Base-by-base conservation (phyloP, 805 yeast species). In the Candida germanica region DNA sequence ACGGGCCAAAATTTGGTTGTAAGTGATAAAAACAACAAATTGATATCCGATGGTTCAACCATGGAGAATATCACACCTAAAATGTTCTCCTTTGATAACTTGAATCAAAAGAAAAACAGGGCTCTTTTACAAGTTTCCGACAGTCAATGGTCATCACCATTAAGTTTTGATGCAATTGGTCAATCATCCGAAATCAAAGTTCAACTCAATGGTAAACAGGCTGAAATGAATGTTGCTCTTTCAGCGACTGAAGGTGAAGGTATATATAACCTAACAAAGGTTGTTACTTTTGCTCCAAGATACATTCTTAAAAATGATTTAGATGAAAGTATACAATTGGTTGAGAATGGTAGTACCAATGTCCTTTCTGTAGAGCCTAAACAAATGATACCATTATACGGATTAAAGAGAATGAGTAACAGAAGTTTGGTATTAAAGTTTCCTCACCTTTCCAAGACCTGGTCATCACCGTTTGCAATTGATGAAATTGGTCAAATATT, bases 131-230 rank as follows among this genome's bases (percentile, higher is more conserved):
- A 74, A 41, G 69, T 86, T 14, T 83, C 75, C 0, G 85, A 83
- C 36, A 82, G 95, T 0, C 67, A 69, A 5, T 75, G 85, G 75
- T 83, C 96, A 45, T 55, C 66, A 1, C 85, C 87, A 2, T 66
- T 87, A 31, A 81, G 95, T 54, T 79, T 93, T 50, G 96, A 89
- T 53, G 94, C 95, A 3, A 73, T 91, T 37, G 98, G 98, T 0
- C 91, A 88, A 45, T 67, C 79, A 1, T 71, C 75, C 28, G 95
- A 74, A 27, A 59, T 68, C 3, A 58, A 54, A 15, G 65, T 70
- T 4, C 75, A 75, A 24, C 47, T 77, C 1, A 62, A 69, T 26
- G 74, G 73, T 9, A 73, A 56, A 56, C 77, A 57, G 50, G 54
- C 53, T 3, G 96, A 88, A 50, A 76, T 79, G 42, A 80, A 83